A percentile compares a stretch with the other conserved stretches of the same genome.
Evolutionary conservation across 2,329 filamentous ascomycete genomes (phyloP).

Genomic region (Colletotrichum lupini): DNA sequence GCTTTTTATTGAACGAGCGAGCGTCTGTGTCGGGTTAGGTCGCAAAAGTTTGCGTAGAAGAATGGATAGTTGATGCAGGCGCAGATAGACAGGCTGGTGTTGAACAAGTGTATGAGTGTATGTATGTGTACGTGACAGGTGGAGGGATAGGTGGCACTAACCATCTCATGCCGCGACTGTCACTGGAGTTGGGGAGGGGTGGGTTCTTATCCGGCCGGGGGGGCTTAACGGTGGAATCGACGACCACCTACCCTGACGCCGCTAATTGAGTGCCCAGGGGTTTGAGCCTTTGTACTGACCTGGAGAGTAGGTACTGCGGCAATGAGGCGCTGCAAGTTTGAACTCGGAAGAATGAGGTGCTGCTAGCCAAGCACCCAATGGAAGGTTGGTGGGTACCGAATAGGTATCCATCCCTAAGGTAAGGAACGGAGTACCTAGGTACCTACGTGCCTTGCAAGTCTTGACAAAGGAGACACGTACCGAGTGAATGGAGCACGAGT

Average conservation of each 20-base stretch:
- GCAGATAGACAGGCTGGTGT: neutral
- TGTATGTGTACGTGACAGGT: neutral
- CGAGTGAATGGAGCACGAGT: neutral
- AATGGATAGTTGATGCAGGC: neutral
- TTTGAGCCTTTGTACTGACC: constrained; percentile 4
- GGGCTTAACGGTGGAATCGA: neutral
- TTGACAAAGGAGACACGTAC: neutral
- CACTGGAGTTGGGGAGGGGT: neutral
- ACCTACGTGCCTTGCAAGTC: neutral
- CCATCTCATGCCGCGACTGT: neutral
- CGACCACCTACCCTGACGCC: neutral
- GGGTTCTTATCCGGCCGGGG: neutral
- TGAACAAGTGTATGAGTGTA: neutral
- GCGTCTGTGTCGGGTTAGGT: neutral
- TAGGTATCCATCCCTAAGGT: neutral
- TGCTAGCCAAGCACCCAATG: too few species aligned
- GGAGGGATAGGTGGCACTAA: constrained; percentile 2
- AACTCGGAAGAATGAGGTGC: neutral
- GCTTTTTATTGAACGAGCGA: neutral
- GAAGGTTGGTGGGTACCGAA: too few species aligned
- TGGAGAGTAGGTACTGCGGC: neutral
- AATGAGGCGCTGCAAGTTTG: neutral
- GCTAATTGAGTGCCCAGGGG: constrained; percentile 6
- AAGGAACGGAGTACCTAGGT: neutral
- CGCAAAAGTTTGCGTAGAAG: neutral